These are phyloP conservation scores for Tetrastigma voinierianum DNA, from an alignment of 164 flowering plant species.

Conservation along the genomic window DNA sequence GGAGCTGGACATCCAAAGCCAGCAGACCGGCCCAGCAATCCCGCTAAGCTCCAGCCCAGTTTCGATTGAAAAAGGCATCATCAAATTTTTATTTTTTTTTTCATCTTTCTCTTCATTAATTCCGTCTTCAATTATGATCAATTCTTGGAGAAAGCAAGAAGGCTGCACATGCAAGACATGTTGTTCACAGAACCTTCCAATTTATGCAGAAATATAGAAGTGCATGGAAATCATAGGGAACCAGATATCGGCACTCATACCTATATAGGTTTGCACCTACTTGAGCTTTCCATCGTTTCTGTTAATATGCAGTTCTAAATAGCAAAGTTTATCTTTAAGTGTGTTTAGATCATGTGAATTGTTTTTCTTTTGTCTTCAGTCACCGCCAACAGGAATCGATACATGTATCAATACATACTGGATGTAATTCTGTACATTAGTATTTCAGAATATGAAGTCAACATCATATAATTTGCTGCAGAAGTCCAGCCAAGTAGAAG, in stretches of 20 bases:
- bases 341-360: neutral
- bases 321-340: constrained; percentile 12
- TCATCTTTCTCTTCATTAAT: no score
- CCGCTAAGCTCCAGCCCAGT: no score
- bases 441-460: neutral
- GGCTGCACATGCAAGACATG: no score
- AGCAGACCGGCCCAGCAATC: no score
- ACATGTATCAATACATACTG: neutral
- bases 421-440: neutral
- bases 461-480: neutral
- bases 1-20: no score
- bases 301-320: constrained; percentile 6
- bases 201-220: constrained; percentile 56
- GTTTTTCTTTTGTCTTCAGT: neutral
- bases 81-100: no score
- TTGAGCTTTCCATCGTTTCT: constrained; percentile 1
- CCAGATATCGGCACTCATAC: constrained; percentile 65
- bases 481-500: no score
- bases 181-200: constrained; percentile 47
- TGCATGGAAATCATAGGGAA: constrained; percentile 64
- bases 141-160: no score
- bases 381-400: neutral
- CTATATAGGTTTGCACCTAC: constrained; percentile 27
- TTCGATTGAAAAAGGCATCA: no score
- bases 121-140: no score